phyloP scores from a whole-genome alignment of 805 yeast genomes.

The Candida oleophila region DNA sequence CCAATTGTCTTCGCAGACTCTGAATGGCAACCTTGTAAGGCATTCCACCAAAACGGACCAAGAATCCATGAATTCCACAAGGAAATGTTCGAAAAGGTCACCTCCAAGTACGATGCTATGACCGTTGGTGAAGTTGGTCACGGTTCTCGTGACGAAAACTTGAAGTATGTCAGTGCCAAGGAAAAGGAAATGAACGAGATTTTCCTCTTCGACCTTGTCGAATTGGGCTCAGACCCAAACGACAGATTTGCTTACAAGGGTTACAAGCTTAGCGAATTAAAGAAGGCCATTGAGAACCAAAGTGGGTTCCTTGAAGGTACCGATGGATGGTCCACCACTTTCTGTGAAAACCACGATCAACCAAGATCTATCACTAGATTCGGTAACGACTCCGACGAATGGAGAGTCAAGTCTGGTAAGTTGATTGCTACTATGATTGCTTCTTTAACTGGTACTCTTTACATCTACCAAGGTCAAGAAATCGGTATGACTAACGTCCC shows the following conservation, averaged over 20 bases:
- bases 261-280: constrained; percentile 38
- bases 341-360: constrained; percentile 60
- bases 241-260: constrained; percentile 36
- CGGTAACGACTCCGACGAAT: constrained; percentile 40
- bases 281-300: constrained; percentile 35
- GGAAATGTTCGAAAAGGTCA: constrained; percentile 45
- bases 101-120: constrained; percentile 49
- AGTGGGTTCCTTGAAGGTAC: constrained; percentile 43
- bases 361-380: constrained; percentile 54
- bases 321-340: constrained; percentile 58
- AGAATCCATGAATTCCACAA: constrained; percentile 57
- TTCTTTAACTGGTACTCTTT: constrained; percentile 53
- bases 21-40: constrained; percentile 39
- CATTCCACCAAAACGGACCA: constrained; percentile 45
- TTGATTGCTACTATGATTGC: constrained; percentile 45
- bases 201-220: constrained; percentile 31
- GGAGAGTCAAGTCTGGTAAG: constrained; percentile 44
- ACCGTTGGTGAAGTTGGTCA: constrained; percentile 59
- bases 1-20: constrained; percentile 43
- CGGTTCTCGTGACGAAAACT: constrained; percentile 39
- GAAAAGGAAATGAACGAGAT: constrained; percentile 38
- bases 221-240: constrained; percentile 36
- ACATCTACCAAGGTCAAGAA: constrained; percentile 62
- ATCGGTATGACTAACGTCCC: constrained; percentile 54
- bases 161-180: constrained; percentile 42